Evolutionary conservation across 768 basidiomycete species (phyloP), one percentile per base, ranked within the genome.

Genomic region (Serpula lacrymans): DNA sequence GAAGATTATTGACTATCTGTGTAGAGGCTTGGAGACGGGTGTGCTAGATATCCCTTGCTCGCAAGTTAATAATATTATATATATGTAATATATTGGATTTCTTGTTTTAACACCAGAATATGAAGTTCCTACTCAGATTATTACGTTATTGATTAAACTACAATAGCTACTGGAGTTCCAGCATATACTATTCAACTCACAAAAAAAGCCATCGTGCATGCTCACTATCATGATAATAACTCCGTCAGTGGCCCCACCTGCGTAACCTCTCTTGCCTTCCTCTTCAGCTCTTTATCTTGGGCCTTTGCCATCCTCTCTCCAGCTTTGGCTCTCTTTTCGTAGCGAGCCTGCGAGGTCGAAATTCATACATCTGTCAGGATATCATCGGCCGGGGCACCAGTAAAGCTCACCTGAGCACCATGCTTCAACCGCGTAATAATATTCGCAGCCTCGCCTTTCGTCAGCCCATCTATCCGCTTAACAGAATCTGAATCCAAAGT

Each of bases 401-500:
- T 38, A 33, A 3, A 24, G 30, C 60, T 23, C 53, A 85, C 88
- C 68, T 76, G 69, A 24, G 84, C 84, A 18, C 88, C 89, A 52
- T 91, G 82, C 55, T 78, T 84, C 41, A 88, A 45, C 7, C 88
- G 80, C 17, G 80, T 80, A 45, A 93, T 84, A 32, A 91, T 80
- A 48, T 82, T 80, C 0, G 82, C 84, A 21, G 88, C 88, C 47
- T 86, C 73, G 2, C 90, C 90, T 58, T 88, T 90, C 1, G 78
- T 89, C 50, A 93, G 52, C 0, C 43, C 60, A 32, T 52, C 58
- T 4, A 79, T 55, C 31, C 59, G 63, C 22, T 66, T 52, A 7
- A 58, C 57, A 17, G 47, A 51, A 17, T 34, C 50, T 5, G 44
- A 44, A 4, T 51, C 50, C 24, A 57, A 45, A 10, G 37, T 33